Conservation (phyloP, 1,284 basidiomycete species). For the Tylopilus sp. region DNA sequence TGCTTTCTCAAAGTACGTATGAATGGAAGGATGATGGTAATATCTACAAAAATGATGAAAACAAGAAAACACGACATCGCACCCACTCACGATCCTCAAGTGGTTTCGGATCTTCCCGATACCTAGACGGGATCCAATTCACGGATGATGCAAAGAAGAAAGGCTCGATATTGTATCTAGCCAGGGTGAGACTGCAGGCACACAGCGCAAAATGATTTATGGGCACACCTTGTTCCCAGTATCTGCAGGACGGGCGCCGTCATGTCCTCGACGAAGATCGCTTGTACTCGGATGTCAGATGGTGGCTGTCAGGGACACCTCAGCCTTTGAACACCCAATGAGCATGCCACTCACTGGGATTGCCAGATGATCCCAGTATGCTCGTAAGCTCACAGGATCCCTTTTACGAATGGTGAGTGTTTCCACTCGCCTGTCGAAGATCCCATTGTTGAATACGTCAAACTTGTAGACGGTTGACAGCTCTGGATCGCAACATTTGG, state of each 20-base stretch:
- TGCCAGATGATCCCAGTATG: conserved; percentile 22
- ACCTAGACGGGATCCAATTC: conserved; percentile 53
- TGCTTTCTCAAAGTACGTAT: conserved; percentile 34
- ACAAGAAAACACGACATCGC: neutral
- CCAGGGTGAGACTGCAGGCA: conserved; percentile 1
- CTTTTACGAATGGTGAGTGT: conserved; percentile 5
- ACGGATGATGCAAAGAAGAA: conserved; percentile 56
- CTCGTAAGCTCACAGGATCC: conserved; percentile 1
- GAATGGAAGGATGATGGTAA: conserved; percentile 50
- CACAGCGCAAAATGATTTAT: neutral
- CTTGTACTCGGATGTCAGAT: conserved; percentile 38
- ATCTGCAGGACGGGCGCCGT: conserved; percentile 47
- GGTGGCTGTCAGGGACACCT: conserved; percentile 29
- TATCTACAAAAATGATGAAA: conserved; percentile 33
- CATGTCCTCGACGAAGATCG: conserved; percentile 48
- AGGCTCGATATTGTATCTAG: conserved; percentile 42
- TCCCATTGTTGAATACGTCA: conserved; percentile 38
- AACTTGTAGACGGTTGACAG: conserved; percentile 40
- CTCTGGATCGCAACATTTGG: conserved; percentile 19
- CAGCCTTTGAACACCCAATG: neutral
- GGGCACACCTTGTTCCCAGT: conserved; percentile 44
- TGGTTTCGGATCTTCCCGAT: conserved; percentile 41
- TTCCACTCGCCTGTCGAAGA: conserved; percentile 14
- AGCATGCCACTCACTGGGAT: conserved; percentile 18
- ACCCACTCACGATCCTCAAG: conserved; percentile 44